A percentile compares a stretch with the other conserved stretches of the same genome.
These are phyloP conservation scores for Cucurbita maxima DNA, from an alignment of 306 rosid genomes.

Conservation along the genomic window DNA sequence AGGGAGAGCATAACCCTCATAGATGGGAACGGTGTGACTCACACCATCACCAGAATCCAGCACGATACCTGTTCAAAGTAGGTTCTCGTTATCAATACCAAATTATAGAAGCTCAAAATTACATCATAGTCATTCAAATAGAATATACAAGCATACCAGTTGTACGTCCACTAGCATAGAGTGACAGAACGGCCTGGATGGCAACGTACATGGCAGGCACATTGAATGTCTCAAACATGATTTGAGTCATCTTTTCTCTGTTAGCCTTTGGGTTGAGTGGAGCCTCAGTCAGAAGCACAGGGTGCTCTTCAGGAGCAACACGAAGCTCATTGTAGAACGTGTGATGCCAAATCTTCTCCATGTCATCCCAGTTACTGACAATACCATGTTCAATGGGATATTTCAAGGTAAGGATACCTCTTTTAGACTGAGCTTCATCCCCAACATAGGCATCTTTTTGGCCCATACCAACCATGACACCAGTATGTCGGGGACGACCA, in stretches of 20 bases:
- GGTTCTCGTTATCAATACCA: background rate
- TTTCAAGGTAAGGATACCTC: slow-evolving; percentile 27
- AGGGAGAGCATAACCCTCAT: slow-evolving; percentile 23
- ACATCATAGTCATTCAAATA: background rate
- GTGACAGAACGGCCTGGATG: slow-evolving; percentile 31
- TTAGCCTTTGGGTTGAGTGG: slow-evolving; percentile 32
- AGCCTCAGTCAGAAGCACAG: slow-evolving; percentile 28
- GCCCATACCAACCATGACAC: slow-evolving; percentile 36
- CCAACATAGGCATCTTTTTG: slow-evolving; percentile 32
- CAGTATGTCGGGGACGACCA: slow-evolving; percentile 28
- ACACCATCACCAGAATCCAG: slow-evolving; percentile 35
- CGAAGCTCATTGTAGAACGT: slow-evolving; percentile 31
- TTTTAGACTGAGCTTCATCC: slow-evolving; percentile 32
- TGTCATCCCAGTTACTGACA: slow-evolving; percentile 32
- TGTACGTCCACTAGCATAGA: slow-evolving; percentile 33
- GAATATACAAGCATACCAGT: slow-evolving; percentile 12
- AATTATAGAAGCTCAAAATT: background rate
- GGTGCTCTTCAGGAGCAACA: slow-evolving; percentile 28
- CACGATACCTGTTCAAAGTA: slow-evolving; percentile 20
- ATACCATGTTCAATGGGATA: slow-evolving; percentile 31
- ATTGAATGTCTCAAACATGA: slow-evolving; percentile 32
- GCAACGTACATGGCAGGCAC: slow-evolving; percentile 35
- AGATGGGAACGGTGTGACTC: slow-evolving; percentile 30
- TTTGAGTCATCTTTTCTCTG: slow-evolving; percentile 31
- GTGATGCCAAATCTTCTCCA: slow-evolving; percentile 34